These are phyloP conservation scores for Fusarium domesticum DNA, from an alignment of 2,329 filamentous ascomycete genomes.

Conservation along the genomic window DNA sequence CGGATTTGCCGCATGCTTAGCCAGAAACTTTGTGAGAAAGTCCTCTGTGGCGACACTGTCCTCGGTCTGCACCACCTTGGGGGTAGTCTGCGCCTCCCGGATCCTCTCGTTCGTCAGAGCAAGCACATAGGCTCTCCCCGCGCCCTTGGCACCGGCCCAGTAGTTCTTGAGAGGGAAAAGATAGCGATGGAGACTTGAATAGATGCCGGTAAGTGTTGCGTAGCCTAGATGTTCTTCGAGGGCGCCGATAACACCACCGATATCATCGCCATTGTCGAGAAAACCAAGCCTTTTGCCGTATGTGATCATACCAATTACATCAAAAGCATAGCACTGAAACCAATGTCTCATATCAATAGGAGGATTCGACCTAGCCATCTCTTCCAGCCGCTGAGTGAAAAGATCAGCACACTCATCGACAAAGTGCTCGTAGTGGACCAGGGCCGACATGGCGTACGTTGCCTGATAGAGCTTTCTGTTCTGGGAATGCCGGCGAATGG, in stretches of 20 bases:
- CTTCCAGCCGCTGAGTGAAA: constrained; percentile 27
- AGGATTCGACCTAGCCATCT: constrained; percentile 19
- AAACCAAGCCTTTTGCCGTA: constrained; percentile 36
- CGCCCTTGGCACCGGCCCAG: constrained; percentile 17
- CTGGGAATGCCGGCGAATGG: constrained; percentile 26
- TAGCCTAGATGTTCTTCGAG: constrained; percentile 28
- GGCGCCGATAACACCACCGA: constrained; percentile 27
- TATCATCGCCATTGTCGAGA: constrained; percentile 35
- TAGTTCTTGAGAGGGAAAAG: constrained; percentile 22
- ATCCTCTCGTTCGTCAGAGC: constrained; percentile 16
- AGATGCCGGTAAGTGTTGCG: constrained; percentile 25
- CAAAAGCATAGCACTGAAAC: constrained; percentile 41
- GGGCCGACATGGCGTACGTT: constrained; percentile 33
- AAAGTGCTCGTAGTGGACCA: constrained; percentile 35
- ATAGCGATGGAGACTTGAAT: constrained; percentile 11
- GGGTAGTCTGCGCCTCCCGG: constrained; percentile 10
- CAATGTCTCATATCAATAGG: constrained; percentile 34
- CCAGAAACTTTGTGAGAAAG: constrained; percentile 23
- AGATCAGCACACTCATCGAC: constrained; percentile 33
- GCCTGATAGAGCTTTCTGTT: constrained; percentile 29
- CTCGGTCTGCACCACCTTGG: constrained; percentile 6
- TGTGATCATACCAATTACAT: constrained; percentile 39
- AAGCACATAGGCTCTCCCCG: constrained; percentile 14
- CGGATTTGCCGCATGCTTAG: constrained; percentile 14
- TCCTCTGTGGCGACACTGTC: constrained; percentile 14